Percentiles rank a stretch among this genome's conserved stretches.
phyloP scores from a whole-genome alignment of 116 monocot species.

The Zostera marina region DNA sequence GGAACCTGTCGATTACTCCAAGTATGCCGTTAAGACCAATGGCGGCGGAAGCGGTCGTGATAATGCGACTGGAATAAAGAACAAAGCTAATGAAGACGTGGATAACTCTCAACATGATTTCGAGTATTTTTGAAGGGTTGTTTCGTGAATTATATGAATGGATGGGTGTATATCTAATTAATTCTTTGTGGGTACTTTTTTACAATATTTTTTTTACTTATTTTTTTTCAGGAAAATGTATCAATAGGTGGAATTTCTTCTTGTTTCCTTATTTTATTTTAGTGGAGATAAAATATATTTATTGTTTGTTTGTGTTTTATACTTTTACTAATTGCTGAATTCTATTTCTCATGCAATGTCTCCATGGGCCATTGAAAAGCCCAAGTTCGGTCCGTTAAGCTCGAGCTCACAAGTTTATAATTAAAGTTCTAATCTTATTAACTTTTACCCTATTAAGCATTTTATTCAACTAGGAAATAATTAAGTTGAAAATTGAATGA shows the following conservation, averaged over 20 bases:
- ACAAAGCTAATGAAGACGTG: slow-evolving; percentile 5
- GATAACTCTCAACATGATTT: slow-evolving; percentile 31
- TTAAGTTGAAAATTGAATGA: no score
- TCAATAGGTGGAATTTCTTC: not conserved
- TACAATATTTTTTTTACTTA: not conserved
- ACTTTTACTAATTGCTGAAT: no score
- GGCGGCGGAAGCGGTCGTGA: slow-evolving; percentile 1
- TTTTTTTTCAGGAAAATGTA: not conserved
- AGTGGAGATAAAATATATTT: not conserved
- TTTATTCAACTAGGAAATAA: no score
- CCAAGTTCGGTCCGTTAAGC: no score
- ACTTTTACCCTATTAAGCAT: no score
- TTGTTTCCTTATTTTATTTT: not conserved
- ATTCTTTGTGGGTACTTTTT: no score
- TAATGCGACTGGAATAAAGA: not conserved
- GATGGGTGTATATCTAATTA: no score
- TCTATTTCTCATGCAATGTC: no score
- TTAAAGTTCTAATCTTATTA: no score
- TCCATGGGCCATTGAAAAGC: no score
- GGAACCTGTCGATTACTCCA: slow-evolving; percentile 13
- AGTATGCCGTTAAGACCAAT: slow-evolving; percentile 5
- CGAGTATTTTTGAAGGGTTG: slow-evolving; percentile 32
- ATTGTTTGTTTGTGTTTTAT: not conserved
- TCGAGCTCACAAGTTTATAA: no score
- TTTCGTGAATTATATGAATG: no score